Base-by-base conservation (phyloP, 805 yeast genomes). In the Myxozyma sirexii region DNA sequence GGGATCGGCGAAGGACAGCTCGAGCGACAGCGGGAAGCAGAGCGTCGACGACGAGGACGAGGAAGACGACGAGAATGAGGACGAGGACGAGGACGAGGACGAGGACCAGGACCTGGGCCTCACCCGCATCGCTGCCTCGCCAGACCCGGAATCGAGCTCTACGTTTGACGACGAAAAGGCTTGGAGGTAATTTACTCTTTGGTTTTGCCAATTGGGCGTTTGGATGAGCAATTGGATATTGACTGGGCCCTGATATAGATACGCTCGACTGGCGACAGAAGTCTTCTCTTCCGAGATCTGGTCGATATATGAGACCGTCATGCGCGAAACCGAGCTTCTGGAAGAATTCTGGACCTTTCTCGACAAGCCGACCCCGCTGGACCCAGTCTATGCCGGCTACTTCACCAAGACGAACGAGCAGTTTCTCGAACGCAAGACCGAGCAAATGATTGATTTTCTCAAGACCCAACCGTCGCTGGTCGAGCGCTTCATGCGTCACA, bases 371-470 rank as follows among this genome's bases (percentile, higher is more conserved):
- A 79, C 81, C 7, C 89, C 90, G 15, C 77, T 86, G 58, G 84
- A 92, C 35, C 87, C 90, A 66, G 83, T 84, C 61, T 80, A 89
- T 48, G 90, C 97, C 23, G 87, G 96, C 1, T 88, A 87, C 73
- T 90, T 94, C 74, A 89, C 93, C 84, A 92, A 90, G 73, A 88
- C 92, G 64, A 89, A 88, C 64, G 97, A 93, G 69, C 92, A 90
- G 66, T 79, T 94, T 57, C 77, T 94, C 64, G 97, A 92, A 69
- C 90, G 89, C 80, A 87, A 92, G 72, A 85, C 90, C 74, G 90
- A 85, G 58, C 60, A 64, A 35, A 84, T 91, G 83, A 75, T 84
- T 54, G 74, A 75, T 17, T 93, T 88, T 70, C 82, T 94, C 47
- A 74, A 90, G 54, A 77, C 82, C 33, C 91, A 88, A 70, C 80